Conservation (phyloP, 1,284 basidiomycete genomes). For the Filobasidium uniguttulatum region DNA sequence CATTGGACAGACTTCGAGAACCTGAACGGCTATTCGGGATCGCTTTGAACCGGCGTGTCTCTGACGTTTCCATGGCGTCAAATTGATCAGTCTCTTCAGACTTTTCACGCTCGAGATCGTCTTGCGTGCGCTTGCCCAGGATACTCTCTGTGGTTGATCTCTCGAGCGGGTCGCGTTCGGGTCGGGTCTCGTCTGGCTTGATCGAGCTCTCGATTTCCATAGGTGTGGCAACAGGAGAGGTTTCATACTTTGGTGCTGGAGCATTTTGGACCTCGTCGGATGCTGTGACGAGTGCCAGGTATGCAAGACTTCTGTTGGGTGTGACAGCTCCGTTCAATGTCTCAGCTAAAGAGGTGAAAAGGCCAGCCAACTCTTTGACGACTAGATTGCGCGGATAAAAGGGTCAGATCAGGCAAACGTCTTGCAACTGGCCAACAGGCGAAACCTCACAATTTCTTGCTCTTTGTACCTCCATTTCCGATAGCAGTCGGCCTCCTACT, state of each 20-base stretch:
- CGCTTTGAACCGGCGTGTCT: not conserved
- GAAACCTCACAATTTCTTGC: constrained; percentile 27
- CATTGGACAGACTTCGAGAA: not conserved
- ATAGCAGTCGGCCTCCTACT: constrained; percentile 11
- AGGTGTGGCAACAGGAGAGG: not conserved
- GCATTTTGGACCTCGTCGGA: constrained; percentile 4
- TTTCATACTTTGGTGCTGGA: not conserved
- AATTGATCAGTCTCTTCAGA: not conserved
- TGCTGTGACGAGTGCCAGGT: constrained; percentile 23
- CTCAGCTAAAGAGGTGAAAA: constrained; percentile 8
- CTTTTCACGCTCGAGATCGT: constrained; percentile 5
- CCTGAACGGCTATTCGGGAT: not conserved
- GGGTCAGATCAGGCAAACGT: not conserved
- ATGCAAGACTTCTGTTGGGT: constrained; percentile 33
- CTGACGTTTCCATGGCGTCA: constrained; percentile 4
- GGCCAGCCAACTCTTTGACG: constrained; percentile 6
- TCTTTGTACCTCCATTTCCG: constrained; percentile 21
- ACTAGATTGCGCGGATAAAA: not conserved
- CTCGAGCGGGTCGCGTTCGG: too few relatives aligned
- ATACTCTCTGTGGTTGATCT: constrained; percentile 2
- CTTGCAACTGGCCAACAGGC: not conserved
- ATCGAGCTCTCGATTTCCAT: too few relatives aligned
- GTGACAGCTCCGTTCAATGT: constrained; percentile 21
- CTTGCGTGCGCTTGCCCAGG: constrained; percentile 9
- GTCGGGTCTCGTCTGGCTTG: too few relatives aligned